These are phyloP conservation scores for Fomitopsis betulina DNA, from an alignment of 1,284 basidiomycete genomes.

Conservation along the genomic window DNA sequence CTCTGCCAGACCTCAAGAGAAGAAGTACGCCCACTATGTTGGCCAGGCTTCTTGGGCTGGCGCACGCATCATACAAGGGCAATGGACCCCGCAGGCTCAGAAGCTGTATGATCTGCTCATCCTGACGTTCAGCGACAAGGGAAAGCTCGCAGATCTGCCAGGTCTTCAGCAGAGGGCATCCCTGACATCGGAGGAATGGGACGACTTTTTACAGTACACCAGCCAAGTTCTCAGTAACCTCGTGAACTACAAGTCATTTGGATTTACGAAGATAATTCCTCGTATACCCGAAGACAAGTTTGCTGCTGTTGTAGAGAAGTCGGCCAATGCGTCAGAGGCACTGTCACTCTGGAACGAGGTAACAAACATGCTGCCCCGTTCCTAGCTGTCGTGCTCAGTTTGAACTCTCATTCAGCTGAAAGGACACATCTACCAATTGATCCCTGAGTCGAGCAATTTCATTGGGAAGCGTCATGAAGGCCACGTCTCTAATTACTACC, in stretches of 20 bases:
- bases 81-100: constrained; percentile 65
- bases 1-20: constrained; percentile 61
- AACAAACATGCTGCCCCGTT: constrained; percentile 11
- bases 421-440: constrained; percentile 63
- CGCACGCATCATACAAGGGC: constrained; percentile 75
- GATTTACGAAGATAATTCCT: constrained; percentile 80
- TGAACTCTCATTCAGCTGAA: constrained; percentile 43
- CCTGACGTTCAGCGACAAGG: constrained; percentile 57
- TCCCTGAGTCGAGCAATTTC: constrained; percentile 61
- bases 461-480: constrained; percentile 77
- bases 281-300: constrained; percentile 61
- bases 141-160: constrained; percentile 52
- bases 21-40: constrained; percentile 71
- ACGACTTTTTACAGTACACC: constrained; percentile 65
- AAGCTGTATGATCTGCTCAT: constrained; percentile 69
- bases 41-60: constrained; percentile 76
- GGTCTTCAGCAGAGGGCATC: constrained; percentile 49
- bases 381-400: constrained; percentile 2
- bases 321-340: constrained; percentile 52
- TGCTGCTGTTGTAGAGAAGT: constrained; percentile 54
- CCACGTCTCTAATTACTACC: constrained; percentile 80
- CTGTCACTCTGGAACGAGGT: constrained; percentile 60
- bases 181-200: constrained; percentile 58
- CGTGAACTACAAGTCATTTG: constrained; percentile 76
- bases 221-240: constrained; percentile 74